Evolutionary conservation across 352 stramenopile species (phyloP).

Genomic region (Blastocystis sp.): DNA sequence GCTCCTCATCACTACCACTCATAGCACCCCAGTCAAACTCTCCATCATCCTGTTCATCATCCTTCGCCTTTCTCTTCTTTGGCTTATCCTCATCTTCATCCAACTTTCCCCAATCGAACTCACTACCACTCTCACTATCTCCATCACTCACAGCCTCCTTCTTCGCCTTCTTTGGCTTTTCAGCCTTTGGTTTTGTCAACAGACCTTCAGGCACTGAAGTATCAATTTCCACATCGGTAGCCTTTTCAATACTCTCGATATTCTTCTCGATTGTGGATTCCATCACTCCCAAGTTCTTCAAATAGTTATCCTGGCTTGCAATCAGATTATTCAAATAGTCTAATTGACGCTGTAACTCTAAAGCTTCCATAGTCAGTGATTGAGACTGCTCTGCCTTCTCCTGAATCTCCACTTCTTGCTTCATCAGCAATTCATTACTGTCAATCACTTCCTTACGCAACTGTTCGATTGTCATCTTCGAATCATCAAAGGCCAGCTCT

Average conservation of each 20-base stretch:
- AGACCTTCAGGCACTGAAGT: slow-evolving; percentile 17
- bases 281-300: slow-evolving; percentile 45
- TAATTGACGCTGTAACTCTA: slow-evolving; percentile 45
- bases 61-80: not conserved
- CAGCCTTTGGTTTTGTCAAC: not conserved
- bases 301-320: slow-evolving; percentile 38
- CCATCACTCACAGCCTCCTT: not conserved
- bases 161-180: not conserved
- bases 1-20: slow-evolving; percentile 22
- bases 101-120: not conserved
- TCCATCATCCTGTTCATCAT: not conserved
- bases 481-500: slow-evolving; percentile 6
- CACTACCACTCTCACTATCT: not conserved
- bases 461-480: slow-evolving; percentile 47
- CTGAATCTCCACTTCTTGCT: slow-evolving; percentile 62
- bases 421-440: slow-evolving; percentile 48
- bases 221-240: slow-evolving; percentile 51
- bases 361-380: slow-evolving; percentile 15
- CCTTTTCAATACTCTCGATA: slow-evolving; percentile 49
- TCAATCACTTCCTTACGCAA: slow-evolving; percentile 59
- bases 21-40: slow-evolving; percentile 32
- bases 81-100: not conserved
- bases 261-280: slow-evolving; percentile 53
- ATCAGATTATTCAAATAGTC: slow-evolving; percentile 60
- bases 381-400: slow-evolving; percentile 58